Conservation (phyloP, 768 basidiomycete species). For the Boletus vermiculosoides region DNA sequence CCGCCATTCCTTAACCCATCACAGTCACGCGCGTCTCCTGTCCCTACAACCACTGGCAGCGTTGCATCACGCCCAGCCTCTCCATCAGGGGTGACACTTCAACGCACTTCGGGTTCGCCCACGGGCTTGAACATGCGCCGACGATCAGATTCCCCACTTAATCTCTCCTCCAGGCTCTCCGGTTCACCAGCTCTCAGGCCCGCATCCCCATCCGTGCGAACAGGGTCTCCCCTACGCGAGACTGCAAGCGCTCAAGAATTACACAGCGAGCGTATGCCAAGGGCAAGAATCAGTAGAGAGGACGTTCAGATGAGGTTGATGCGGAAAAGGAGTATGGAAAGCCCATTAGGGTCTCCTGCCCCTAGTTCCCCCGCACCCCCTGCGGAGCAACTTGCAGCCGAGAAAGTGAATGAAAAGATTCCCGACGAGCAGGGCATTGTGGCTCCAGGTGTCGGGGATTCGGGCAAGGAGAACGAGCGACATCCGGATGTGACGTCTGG, state of each 20-base stretch:
- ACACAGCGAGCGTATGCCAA: slow-evolving; percentile 23
- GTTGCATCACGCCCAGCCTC: slow-evolving; percentile 10
- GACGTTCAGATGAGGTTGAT: slow-evolving; percentile 51
- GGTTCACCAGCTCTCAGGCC: slow-evolving; percentile 21
- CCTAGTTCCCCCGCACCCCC: slow-evolving; percentile 10
- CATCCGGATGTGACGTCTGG: slow-evolving; percentile 42
- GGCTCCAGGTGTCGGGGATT: not conserved
- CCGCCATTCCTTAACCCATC: not conserved
- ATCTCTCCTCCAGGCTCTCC: slow-evolving; percentile 14
- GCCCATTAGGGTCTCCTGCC: slow-evolving; percentile 33
- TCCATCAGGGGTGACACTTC: slow-evolving; percentile 9
- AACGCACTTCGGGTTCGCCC: slow-evolving; percentile 21
- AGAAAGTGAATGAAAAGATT: not conserved
- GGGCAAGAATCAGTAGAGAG: slow-evolving; percentile 51
- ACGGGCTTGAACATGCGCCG: slow-evolving; percentile 13
- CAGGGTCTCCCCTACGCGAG: slow-evolving; percentile 32
- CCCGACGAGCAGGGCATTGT: not conserved
- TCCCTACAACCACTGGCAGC: not conserved
- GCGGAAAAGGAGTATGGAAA: slow-evolving; percentile 44
- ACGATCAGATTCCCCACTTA: slow-evolving; percentile 25
- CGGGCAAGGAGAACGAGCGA: slow-evolving; percentile 29
- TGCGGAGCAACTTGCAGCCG: not conserved
- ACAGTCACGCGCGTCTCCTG: slow-evolving; percentile 2
- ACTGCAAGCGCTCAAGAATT: slow-evolving; percentile 21
- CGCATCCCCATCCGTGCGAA: slow-evolving; percentile 20